Percentiles rank a stretch among this genome's conserved stretches.
Conservation (phyloP, 805 yeast genomes). For the Wickerhamomyces canadensis region DNA sequence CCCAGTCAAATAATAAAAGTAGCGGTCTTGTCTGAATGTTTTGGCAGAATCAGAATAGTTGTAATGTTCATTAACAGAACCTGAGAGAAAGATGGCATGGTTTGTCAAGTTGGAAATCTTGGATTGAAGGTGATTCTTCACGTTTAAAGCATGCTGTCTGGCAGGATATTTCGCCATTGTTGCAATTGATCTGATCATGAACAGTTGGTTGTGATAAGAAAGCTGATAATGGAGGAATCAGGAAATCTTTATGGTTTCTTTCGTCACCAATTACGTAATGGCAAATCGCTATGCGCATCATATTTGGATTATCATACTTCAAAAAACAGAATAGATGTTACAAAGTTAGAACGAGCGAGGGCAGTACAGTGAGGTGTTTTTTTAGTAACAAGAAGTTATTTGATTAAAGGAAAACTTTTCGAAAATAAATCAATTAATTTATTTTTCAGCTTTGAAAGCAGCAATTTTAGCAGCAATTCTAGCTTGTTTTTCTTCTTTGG, state of each 20-base stretch:
- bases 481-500: slow-evolving; percentile 87
- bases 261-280: too few species aligned
- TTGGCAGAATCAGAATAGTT: slow-evolving; percentile 77
- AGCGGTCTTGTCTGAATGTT: slow-evolving; percentile 83
- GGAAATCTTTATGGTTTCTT: too few species aligned
- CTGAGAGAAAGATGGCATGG: slow-evolving; percentile 52
- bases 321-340: too few species aligned
- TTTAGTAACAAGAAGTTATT: too few species aligned
- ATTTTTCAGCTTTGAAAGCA: slow-evolving; percentile 56
- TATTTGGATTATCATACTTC: too few species aligned
- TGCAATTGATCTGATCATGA: slow-evolving; percentile 1
- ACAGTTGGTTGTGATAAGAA: too few species aligned
- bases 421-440: slow-evolving; percentile 11
- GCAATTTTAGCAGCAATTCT: slow-evolving; percentile 91
- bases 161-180: slow-evolving; percentile 67
- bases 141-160: slow-evolving; percentile 62
- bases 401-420: too few species aligned
- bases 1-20: slow-evolving; percentile 84
- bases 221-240: too few species aligned
- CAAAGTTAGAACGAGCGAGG: too few species aligned
- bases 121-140: slow-evolving; percentile 33
- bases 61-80: slow-evolving; percentile 50
- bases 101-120: slow-evolving; percentile 20
- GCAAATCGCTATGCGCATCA: too few species aligned
- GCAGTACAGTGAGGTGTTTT: too few species aligned